Percentiles rank a stretch among this genome's conserved stretches.
Conservation (phyloP, 306 rosid species). For the Lotus japonicus region DNA sequence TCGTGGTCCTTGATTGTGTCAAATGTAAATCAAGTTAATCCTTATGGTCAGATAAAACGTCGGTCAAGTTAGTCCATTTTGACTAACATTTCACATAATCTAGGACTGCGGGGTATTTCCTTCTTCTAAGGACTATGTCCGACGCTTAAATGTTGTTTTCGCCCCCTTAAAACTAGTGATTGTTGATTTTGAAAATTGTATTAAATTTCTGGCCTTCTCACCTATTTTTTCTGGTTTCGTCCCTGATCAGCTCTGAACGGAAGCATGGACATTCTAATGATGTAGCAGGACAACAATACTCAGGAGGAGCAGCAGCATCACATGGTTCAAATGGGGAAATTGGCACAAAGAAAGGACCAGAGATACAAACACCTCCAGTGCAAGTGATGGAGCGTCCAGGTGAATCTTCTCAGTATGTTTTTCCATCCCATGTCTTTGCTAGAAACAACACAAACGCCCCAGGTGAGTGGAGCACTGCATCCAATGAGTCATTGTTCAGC, state of each 20-base stretch:
- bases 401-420: constrained; percentile 33
- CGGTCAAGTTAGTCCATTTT: too few species aligned
- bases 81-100: too few species aligned
- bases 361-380: constrained; percentile 46
- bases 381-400: constrained; percentile 68
- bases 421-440: constrained; percentile 72
- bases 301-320: not conserved
- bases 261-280: constrained; percentile 5
- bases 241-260: constrained; percentile 1
- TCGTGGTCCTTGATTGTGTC: too few species aligned
- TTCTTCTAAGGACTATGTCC: too few species aligned
- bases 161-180: too few species aligned
- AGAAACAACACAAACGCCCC: constrained; percentile 45
- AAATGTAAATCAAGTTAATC: too few species aligned
- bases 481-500: constrained; percentile 85
- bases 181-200: too few species aligned
- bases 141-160: too few species aligned
- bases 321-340: not conserved
- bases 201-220: too few species aligned
- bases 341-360: constrained; percentile 6
- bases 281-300: not conserved
- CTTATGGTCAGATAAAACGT: too few species aligned
- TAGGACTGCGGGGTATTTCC: too few species aligned
- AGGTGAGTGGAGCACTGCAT: constrained; percentile 71
- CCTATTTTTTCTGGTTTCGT: too few species aligned